Base-by-base conservation (phyloP, 805 yeast genomes). In the Isabelozyma heimii region DNA sequence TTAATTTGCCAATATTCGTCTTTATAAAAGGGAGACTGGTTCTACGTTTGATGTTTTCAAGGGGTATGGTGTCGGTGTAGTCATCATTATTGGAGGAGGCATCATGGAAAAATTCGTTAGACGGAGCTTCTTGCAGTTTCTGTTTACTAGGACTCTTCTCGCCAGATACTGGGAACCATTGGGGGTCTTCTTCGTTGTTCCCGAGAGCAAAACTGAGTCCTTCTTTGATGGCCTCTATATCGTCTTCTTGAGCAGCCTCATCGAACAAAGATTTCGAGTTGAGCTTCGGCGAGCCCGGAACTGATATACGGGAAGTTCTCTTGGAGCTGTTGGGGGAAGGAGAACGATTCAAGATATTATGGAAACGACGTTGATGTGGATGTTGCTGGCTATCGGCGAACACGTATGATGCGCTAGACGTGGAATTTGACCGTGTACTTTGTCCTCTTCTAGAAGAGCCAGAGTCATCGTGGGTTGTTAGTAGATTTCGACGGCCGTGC, bases 191-290 rank as follows among this genome's bases (percentile, higher is more conserved):
- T 6, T 54, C 54, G 12, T 54, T 45, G 3, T 61, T 53, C 6
- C 75, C 75, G n/a, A 70, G 56, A 4, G 75, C 75, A 48, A 64
- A 62, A 30, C 57, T 58, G 9, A 70, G 52, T 1, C 74, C 73
- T 48, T 67, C 68, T 44, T 57, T 58, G 28, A 70, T 52, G 33
- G 70, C 72, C 37, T 62, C 62, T 28, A 67, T 54, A 47, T 68
- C 72, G 40, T 58, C 58, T n/a, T 55, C 58, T 12, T 58, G 56
- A 2, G 66, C 58, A 5, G 67, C 69, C 14, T 61, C 61, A 24
- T 58, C 56, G 26, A 65, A 43, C 37, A 56, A 54, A 9, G 67
- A 61, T 24, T 61, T 46, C 63, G 53, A 52, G 64, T 58, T 49
- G 62, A 28, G 15, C 9, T 14, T 16, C 8, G 44, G 44, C 3